phyloP scores from a whole-genome alignment of 257 asterid species.

The Avicennia marina region DNA sequence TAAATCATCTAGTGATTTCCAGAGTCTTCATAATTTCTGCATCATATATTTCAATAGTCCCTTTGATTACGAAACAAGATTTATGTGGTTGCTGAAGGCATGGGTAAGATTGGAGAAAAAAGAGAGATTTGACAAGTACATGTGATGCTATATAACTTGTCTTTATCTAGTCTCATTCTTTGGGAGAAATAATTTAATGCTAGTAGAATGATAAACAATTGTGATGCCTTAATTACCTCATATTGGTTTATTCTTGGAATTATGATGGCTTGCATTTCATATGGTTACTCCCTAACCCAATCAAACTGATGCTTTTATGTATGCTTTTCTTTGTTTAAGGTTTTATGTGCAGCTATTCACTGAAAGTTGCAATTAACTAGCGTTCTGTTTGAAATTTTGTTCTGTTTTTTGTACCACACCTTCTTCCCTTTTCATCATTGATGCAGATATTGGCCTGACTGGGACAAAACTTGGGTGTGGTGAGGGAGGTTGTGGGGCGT shows the following conservation, averaged over 20 bases:
- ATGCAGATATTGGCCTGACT: conserved; percentile 78
- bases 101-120: too few species aligned
- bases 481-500: conserved; percentile 99
- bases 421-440: conserved; percentile 17
- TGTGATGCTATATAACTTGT: too few species aligned
- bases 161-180: background rate
- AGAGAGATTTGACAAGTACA: too few species aligned
- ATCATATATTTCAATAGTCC: too few species aligned
- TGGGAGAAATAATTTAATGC: background rate
- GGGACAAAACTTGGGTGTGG: conserved; percentile 99
- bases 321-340: too few species aligned
- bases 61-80: too few species aligned
- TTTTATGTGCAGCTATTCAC: background rate
- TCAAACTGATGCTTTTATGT: background rate
- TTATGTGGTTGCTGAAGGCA: too few species aligned
- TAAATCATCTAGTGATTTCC: too few species aligned
- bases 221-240: background rate
- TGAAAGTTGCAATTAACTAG: background rate
- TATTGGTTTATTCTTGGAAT: conserved; percentile 1
- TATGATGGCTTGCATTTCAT: background rate
- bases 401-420: conserved; percentile 3
- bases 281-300: background rate
- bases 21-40: too few species aligned
- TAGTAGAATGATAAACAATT: background rate
- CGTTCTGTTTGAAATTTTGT: background rate